These are phyloP conservation scores for Candida maesae DNA, from an alignment of 805 yeast genomes.

Conservation along the genomic window DNA sequence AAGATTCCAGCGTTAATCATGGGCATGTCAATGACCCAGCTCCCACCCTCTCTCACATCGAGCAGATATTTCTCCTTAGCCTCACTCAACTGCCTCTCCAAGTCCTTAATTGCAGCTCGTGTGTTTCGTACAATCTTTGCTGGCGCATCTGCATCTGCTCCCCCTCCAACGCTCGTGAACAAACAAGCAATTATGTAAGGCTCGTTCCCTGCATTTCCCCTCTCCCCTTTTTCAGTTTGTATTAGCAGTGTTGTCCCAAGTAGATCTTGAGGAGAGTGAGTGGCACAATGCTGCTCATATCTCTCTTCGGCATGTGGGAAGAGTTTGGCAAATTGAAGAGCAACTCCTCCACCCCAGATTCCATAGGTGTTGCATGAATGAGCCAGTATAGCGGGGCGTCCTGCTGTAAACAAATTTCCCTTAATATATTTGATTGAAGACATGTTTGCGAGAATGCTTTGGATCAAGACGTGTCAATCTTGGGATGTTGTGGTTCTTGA, in stretches of 20 bases:
- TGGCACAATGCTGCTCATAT: conserved; percentile 34
- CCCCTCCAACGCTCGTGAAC: conserved; percentile 63
- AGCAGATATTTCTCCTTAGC: conserved; percentile 1
- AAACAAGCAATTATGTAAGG: conserved; percentile 50
- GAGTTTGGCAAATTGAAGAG: conserved; percentile 46
- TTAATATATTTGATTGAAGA: conserved; percentile 36
- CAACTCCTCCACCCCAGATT: conserved; percentile 84
- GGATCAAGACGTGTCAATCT: no score
- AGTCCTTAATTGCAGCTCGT: conserved; percentile 41
- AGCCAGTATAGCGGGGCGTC: conserved; percentile 47
- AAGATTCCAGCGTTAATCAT: conserved; percentile 79
- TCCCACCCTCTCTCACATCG: conserved; percentile 7
- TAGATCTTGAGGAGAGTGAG: conserved; percentile 29
- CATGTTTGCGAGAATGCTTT: conserved; percentile 1
- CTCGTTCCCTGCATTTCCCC: conserved; percentile 28
- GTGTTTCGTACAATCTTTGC: conserved; percentile 51
- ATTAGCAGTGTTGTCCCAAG: conserved; percentile 55
- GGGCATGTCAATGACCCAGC: conserved; percentile 55
- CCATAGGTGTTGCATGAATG: conserved; percentile 83
- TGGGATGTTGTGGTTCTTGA: no score
- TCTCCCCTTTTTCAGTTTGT: conserved; percentile 30
- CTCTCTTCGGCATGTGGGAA: conserved; percentile 55
- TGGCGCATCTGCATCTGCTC: conserved; percentile 37
- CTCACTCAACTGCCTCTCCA: conserved; percentile 35
- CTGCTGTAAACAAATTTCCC: conserved; percentile 52